Evolutionary conservation across 2,329 filamentous ascomycete species (phyloP).

Genomic region (Alternaria gaisen): DNA sequence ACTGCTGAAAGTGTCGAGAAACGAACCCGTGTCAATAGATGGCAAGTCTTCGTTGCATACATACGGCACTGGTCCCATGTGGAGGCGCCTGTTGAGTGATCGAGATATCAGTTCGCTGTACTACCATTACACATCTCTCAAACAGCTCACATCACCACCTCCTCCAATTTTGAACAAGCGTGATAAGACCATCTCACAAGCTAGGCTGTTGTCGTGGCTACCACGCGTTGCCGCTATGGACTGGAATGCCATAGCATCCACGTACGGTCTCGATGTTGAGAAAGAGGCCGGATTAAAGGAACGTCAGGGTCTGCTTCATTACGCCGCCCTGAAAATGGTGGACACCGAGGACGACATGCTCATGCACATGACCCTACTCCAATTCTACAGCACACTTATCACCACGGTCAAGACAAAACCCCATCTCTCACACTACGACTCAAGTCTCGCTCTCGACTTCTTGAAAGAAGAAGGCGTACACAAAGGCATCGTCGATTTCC

Average conservation of each 20-base stretch:
- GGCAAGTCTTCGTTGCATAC: constrained; percentile 36
- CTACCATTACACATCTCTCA: constrained; percentile 64
- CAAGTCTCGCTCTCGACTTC: constrained; percentile 60
- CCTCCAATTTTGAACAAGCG: constrained; percentile 55
- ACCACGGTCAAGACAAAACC: constrained; percentile 49
- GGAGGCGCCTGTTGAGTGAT: constrained; percentile 69
- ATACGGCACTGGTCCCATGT: constrained; percentile 58
- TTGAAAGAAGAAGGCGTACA: constrained; percentile 62
- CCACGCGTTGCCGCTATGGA: constrained; percentile 62
- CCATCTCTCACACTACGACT: constrained; percentile 47
- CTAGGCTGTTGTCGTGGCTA: constrained; percentile 67
- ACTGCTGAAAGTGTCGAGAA: constrained; percentile 59
- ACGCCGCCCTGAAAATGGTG: constrained; percentile 64
- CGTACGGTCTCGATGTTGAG: constrained; percentile 64
- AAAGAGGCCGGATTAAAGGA: constrained; percentile 44
- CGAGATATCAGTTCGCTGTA: constrained; percentile 65
- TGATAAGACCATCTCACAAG: constrained; percentile 68
- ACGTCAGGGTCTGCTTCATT: constrained; percentile 61
- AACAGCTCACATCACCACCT: constrained; percentile 44
- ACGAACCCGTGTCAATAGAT: constrained; percentile 53
- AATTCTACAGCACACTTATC: constrained; percentile 66
- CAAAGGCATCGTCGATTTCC: constrained; percentile 58
- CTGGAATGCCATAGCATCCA: constrained; percentile 62
- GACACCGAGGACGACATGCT: constrained; percentile 65
- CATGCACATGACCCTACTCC: constrained; percentile 67